Evolutionary conservation across 2,329 filamentous ascomycete species (phyloP), one percentile per base, ranked within the genome.

Genomic region (Colletotrichum lentis): DNA sequence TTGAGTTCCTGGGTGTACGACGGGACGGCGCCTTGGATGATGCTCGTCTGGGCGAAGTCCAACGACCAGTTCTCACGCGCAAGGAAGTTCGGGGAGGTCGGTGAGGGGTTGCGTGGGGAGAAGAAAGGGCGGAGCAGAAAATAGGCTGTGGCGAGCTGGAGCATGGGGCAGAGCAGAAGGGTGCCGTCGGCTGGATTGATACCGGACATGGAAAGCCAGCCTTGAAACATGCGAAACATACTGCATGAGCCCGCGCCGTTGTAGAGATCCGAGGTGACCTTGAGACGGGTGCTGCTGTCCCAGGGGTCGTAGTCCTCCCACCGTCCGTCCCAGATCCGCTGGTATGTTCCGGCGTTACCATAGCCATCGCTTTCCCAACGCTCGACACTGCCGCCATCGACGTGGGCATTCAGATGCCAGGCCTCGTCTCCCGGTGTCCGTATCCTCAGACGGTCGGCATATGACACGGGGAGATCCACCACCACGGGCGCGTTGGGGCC

Each of bases 111-210:
- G 18, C 71, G 70, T 22, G 78, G 76, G 14, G 73, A 72, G 78
- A 94, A 94, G 78, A 94, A 94, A 0, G 92, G 92, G 0, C 92
- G 86, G 2, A 96, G 84, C 0, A 96, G 84, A 71, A 89, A 90
- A 78, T 96, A 96, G 2, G 91, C 90, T 0, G 91, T 94, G 18
- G 91, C 89, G 62, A 91, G 86, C 61, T 85, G 70, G 37, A 71
- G 70, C 70, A 71, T 84, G 0, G 92, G 92, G 70, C 92, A 93
- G 1, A 94, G 89, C 20, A 90, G 84, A 16, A 96, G 80, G 0
- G 90, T 92, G 7, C 92, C 90, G 77, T 93, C 89, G 22, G 86
- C 86, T 0, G 91, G 90, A 0, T 86, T 86, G 44, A 86, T 83
- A 16, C 81, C 81, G 14, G 83, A 85, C 50, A 87, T 79, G 3